Evolutionary conservation across 352 stramenopile species (phyloP).

Genomic region (Pythium dissotocum): DNA sequence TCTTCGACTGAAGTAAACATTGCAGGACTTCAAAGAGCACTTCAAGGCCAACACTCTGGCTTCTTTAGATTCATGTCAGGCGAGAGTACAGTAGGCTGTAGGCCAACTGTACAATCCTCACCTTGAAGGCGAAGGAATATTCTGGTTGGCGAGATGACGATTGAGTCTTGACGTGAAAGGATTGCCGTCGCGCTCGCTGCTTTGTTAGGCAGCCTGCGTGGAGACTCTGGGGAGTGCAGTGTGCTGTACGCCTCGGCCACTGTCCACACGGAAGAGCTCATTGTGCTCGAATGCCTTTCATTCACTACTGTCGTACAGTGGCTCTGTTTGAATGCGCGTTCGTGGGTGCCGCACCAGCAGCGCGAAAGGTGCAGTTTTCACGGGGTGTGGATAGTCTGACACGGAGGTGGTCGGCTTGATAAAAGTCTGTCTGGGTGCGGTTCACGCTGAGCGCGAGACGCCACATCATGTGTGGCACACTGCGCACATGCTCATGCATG

Average conservation of each 20-base stretch:
- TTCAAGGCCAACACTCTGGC: neutral
- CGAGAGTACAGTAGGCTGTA: too few species aligned
- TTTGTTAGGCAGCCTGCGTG: too few species aligned
- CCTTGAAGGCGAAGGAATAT: neutral
- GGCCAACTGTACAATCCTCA: neutral
- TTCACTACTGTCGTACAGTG: neutral
- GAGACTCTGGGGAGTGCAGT: too few species aligned
- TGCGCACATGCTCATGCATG: neutral
- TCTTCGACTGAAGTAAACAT: neutral
- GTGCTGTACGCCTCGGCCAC: too few species aligned
- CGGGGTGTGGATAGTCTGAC: neutral
- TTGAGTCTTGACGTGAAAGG: too few species aligned
- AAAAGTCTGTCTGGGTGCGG: too few species aligned
- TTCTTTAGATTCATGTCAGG: neutral
- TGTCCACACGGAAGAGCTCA: too few species aligned
- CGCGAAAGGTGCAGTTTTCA: neutral
- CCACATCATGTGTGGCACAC: too few species aligned
- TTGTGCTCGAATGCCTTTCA: too few species aligned
- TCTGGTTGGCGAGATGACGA: neutral
- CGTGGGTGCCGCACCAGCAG: too few species aligned
- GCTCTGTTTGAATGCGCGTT: neutral
- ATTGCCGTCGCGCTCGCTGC: too few species aligned
- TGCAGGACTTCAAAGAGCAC: neutral
- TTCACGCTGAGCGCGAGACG: too few species aligned
- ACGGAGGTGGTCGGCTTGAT: neutral